These are phyloP conservation scores for Austroboletus festivus DNA, from an alignment of 768 basidiomycete genomes.

Conservation along the genomic window DNA sequence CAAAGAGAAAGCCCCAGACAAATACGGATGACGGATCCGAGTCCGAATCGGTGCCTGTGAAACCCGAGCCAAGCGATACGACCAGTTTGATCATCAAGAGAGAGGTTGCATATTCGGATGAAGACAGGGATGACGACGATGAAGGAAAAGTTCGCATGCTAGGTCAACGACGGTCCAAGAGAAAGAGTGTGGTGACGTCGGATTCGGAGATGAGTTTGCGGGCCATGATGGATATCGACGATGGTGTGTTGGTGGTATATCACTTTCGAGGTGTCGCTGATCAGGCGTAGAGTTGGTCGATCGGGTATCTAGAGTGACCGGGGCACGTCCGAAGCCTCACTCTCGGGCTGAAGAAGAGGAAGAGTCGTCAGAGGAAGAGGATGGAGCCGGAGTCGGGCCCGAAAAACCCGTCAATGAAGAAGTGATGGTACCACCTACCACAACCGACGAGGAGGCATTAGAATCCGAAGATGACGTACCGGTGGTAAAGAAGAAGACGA, in stretches of 20 bases:
- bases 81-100: slow-evolving; percentile 37
- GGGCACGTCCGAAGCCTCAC: slow-evolving; percentile 12
- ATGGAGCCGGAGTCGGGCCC: too few relatives aligned
- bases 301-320: slow-evolving; percentile 16
- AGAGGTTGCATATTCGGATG: slow-evolving; percentile 49
- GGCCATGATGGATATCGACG: slow-evolving; percentile 80
- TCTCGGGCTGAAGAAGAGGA: too few relatives aligned
- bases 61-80: slow-evolving; percentile 9
- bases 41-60: slow-evolving; percentile 2
- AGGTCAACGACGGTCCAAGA: slow-evolving; percentile 25
- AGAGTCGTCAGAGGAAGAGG: slow-evolving; percentile 23
- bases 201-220: slow-evolving; percentile 44
- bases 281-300: slow-evolving; percentile 24
- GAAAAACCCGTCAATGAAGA: too few relatives aligned
- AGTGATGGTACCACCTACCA: slow-evolving; percentile 25
- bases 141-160: slow-evolving; percentile 36
- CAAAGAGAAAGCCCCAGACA: slow-evolving; percentile 44
- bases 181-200: slow-evolving; percentile 37
- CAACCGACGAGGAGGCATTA: slow-evolving; percentile 28
- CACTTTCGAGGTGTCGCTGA: slow-evolving; percentile 17
- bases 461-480: slow-evolving; percentile 33
- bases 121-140: slow-evolving; percentile 54
- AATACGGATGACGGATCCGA: slow-evolving; percentile 28
- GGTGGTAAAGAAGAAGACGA: slow-evolving; percentile 34
- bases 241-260: too few relatives aligned